Base-by-base conservation (phyloP, 768 basidiomycete species). In the Leccinum fibrillosum region DNA sequence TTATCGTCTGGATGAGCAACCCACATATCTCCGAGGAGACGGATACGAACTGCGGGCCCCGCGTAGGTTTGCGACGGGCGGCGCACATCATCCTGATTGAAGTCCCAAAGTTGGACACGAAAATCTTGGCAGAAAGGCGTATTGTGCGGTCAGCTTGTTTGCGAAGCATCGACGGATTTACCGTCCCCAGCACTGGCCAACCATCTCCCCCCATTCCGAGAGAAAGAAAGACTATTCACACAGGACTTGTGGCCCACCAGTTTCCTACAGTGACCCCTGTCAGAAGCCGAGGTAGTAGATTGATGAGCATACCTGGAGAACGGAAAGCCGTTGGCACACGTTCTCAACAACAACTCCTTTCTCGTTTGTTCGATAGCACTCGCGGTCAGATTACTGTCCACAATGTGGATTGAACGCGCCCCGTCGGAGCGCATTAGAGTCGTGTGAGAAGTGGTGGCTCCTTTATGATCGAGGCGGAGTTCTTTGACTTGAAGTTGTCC, bases 151-250 rank as follows among this genome's bases (percentile, higher is more conserved):
- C 44, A 70, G 66, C 30, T 26, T 39, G 55, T 53, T 25, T 37
- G 55, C n/a, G 54, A 42, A 44, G 19, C 30, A 58, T 54, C 48
- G 35, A 54, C 23, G 26, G 66, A 80, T 59, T 66, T 70, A 86
- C 86, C 86, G 69, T 89, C 87, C 34, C 88, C 87, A 28, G 85
- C 88, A 64, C 83, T 86, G 3, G 85, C 86, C 42, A 89, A 68
- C 73, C 84, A 86, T 55, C 82, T 76, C 2, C 84, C 86, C 32
- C 81, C 80, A 8, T 77, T 71, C n/a, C 80, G 79, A 2, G 86
- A 87, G 58, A 88, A 87, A 1, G 77, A 68, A 17, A 89, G 77
- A 11, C 79, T 79, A 66, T 89, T 89, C 47, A 89, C 80, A 67
- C 87, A 89, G 10, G 86, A 86, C 34, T 71, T 75, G 66, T 88